phyloP scores from a whole-genome alignment of 1,139 yeast genomes.

The Hemisphaericaspora xylofermentans region DNA sequence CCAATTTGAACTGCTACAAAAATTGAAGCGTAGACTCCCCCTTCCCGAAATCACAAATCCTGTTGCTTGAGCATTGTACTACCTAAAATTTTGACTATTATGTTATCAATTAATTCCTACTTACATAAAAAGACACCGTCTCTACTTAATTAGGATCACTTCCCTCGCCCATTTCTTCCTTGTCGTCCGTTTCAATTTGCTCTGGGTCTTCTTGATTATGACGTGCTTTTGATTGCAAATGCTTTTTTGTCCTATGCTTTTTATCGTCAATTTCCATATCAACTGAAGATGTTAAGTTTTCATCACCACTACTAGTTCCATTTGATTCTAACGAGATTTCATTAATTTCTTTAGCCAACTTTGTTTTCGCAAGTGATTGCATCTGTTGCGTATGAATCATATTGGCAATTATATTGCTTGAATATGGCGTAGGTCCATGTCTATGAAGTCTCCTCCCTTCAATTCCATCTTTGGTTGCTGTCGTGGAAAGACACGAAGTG shows the following conservation, averaged over 20 bases:
- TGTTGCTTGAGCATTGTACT: background rate
- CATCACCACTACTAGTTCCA: conserved; percentile 1
- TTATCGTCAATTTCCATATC: background rate
- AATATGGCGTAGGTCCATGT: conserved; percentile 38
- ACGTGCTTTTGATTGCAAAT: background rate
- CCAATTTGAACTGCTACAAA: no score
- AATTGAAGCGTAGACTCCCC: no score
- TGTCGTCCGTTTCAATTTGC: background rate
- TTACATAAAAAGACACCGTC: background rate
- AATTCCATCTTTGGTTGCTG: conserved; percentile 71
- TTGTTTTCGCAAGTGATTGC: background rate
- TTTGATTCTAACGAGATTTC: background rate
- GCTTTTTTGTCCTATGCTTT: background rate
- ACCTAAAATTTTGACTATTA: background rate
- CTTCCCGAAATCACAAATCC: no score
- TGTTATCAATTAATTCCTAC: background rate
- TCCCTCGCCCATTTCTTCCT: background rate
- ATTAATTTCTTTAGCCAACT: conserved; percentile 1
- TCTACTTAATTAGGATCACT: background rate
- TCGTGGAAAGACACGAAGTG: conserved; percentile 64
- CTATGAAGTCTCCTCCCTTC: conserved; percentile 61
- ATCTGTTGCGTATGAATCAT: conserved; percentile 28
- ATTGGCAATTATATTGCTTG: conserved; percentile 32
- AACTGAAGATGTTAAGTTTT: background rate
- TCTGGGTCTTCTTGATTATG: background rate